Evolutionary conservation across 768 basidiomycete genomes (phyloP).

Genomic region (Gymnopilus dilepis): DNA sequence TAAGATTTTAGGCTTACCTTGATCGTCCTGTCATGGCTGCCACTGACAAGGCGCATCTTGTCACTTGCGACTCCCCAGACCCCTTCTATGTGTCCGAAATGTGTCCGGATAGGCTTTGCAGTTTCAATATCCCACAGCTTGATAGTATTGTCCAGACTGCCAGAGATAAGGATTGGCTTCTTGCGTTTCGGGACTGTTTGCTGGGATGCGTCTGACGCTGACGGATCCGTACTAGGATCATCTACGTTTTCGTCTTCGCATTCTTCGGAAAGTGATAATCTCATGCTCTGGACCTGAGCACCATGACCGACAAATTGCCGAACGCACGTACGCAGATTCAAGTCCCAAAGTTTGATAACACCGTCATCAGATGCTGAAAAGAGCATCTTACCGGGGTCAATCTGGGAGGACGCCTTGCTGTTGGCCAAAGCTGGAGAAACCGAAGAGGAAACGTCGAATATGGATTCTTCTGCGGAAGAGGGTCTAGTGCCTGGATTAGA

Average conservation of each 20-base stretch:
- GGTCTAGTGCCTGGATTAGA: conserved; percentile 42
- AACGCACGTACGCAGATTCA: conserved; percentile 78
- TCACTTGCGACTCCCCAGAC: conserved; percentile 97
- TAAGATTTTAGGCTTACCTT: conserved; percentile 62
- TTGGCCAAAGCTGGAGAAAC: conserved; percentile 27
- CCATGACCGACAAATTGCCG: conserved; percentile 89
- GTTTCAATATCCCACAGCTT: conserved; percentile 95
- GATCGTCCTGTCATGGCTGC: conserved; percentile 95
- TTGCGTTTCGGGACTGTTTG: conserved; percentile 37
- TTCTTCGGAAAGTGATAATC: conserved; percentile 72
- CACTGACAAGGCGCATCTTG: conserved; percentile 88
- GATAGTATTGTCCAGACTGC: conserved; percentile 93
- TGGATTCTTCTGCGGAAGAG: conserved; percentile 34
- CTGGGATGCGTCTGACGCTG: background rate
- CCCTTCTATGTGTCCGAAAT: conserved; percentile 98
- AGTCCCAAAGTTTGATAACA: conserved; percentile 93
- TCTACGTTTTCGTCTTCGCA: conserved; percentile 40
- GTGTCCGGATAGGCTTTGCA: conserved; percentile 75
- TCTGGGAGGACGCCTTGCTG: conserved; percentile 44
- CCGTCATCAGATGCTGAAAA: conserved; percentile 98
- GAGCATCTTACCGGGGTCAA: conserved; percentile 90
- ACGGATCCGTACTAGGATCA: conserved; percentile 13
- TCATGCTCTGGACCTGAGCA: conserved; percentile 93
- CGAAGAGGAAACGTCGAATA: conserved; percentile 41
- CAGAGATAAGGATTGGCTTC: conserved; percentile 83